Conservation (phyloP, 805 yeast genomes). For the Candida caryicola region DNA sequence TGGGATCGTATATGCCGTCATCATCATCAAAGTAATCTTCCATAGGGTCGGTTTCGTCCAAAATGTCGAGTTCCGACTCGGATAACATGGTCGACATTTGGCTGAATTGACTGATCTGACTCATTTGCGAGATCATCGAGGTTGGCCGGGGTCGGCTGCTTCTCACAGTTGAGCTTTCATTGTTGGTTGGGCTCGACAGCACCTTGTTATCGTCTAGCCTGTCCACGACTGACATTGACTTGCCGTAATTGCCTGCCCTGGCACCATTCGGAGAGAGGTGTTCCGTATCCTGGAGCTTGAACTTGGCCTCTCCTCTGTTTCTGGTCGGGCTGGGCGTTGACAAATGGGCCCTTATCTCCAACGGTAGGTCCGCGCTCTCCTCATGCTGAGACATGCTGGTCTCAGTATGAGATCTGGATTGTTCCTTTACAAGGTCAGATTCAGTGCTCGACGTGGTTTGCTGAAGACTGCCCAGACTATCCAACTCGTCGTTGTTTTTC, state of each 20-base stretch:
- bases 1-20: constrained; percentile 37
- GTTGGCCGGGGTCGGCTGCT: constrained; percentile 32
- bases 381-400: constrained; percentile 5
- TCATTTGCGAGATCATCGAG: constrained; percentile 38
- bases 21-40: constrained; percentile 34
- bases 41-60: constrained; percentile 39
- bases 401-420: constrained; percentile 1
- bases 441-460: constrained; percentile 3
- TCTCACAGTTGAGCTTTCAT: constrained; percentile 4
- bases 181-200: constrained; percentile 1
- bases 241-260: neutral
- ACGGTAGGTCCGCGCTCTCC: constrained; percentile 6
- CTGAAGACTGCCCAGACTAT: constrained; percentile 5
- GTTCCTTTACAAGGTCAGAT: neutral
- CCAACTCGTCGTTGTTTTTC: constrained; percentile 7
- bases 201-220: constrained; percentile 1
- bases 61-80: constrained; percentile 39
- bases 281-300: constrained; percentile 1
- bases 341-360: constrained; percentile 8
- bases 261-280: neutral
- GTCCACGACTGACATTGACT: constrained; percentile 2
- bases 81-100: constrained; percentile 43
- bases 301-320: neutral
- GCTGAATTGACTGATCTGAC: constrained; percentile 39
- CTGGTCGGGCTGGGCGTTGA: constrained; percentile 4